These are phyloP conservation scores for Pichia sorboxylosa DNA, from an alignment of 1,139 yeast genomes.

Conservation along the genomic window DNA sequence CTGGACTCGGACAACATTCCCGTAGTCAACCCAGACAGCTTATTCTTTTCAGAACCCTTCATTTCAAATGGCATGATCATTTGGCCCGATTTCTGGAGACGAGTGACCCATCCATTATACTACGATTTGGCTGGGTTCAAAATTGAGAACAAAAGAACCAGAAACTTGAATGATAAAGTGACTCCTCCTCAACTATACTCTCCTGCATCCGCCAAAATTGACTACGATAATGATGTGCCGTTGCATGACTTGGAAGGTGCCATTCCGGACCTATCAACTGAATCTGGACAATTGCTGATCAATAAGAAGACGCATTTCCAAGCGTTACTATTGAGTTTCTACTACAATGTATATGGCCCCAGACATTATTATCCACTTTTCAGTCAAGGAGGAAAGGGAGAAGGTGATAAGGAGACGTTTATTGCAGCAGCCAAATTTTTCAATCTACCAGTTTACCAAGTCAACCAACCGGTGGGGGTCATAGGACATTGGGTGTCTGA, in stretches of 20 bases:
- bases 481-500: constrained; percentile 31
- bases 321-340: constrained; percentile 39
- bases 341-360: constrained; percentile 52
- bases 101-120: constrained; percentile 47
- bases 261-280: constrained; percentile 51
- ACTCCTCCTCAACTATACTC: constrained; percentile 15
- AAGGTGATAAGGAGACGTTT: constrained; percentile 61
- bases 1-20: constrained; percentile 53
- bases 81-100: constrained; percentile 65
- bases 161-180: constrained; percentile 20
- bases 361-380: constrained; percentile 41
- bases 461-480: constrained; percentile 34
- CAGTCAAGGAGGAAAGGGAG: constrained; percentile 51
- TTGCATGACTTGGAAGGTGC: constrained; percentile 45
- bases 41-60: constrained; percentile 33
- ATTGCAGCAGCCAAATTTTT: constrained; percentile 44
- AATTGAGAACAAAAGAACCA: constrained; percentile 25
- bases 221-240: constrained; percentile 19
- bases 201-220: constrained; percentile 14
- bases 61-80: constrained; percentile 33
- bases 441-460: constrained; percentile 39
- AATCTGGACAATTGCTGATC: constrained; percentile 49
- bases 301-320: constrained; percentile 43
- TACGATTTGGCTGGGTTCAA: constrained; percentile 41
- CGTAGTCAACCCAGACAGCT: constrained; percentile 37